Conservation (phyloP, 306 rosid genomes). For the Cyamopsis tetragonoloba region DNA sequence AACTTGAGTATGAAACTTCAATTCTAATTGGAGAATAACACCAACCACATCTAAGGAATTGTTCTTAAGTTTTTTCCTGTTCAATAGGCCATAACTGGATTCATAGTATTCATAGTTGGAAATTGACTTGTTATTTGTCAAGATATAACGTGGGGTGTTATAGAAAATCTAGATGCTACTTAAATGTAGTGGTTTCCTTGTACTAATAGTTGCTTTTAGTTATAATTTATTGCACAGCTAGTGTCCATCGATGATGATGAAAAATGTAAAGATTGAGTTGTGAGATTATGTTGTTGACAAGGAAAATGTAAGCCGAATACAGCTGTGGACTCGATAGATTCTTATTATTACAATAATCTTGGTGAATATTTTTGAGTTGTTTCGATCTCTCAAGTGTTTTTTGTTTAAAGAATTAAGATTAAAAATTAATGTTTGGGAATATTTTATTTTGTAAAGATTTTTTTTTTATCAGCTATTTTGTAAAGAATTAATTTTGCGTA, state of each 20-base stretch:
- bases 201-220: background rate
- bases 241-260: background rate
- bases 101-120: constrained; percentile 6
- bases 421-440: no score
- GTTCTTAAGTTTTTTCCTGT: no score
- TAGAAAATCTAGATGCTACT: constrained; percentile 2
- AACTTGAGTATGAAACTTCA: no score
- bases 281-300: background rate
- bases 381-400: background rate
- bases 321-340: background rate
- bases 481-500: no score
- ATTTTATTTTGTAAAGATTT: no score
- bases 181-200: background rate
- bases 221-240: constrained; percentile 8
- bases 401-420: no score
- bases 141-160: background rate
- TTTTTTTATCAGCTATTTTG: no score
- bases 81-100: background rate
- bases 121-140: constrained; percentile 8
- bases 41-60: no score
- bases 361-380: background rate
- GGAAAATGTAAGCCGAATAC: constrained; percentile 12
- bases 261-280: background rate
- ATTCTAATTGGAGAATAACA: no score
- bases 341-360: background rate